phyloP scores from a whole-genome alignment of 495 filamentous ascomycete species.

The Annulohypoxylon nitens region DNA sequence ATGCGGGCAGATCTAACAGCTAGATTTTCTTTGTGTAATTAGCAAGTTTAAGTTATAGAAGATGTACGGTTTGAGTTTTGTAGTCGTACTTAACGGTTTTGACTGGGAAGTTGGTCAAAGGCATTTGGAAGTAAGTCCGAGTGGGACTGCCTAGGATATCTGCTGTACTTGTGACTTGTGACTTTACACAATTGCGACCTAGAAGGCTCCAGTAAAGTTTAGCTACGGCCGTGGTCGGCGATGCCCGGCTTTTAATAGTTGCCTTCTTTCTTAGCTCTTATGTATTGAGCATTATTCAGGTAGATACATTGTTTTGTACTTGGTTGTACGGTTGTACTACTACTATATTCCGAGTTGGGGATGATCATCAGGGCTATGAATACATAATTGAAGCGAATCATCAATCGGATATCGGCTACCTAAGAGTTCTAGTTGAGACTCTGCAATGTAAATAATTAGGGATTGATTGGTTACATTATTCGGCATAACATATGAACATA shows the following conservation, averaged over 20 bases:
- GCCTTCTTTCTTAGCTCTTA: not conserved
- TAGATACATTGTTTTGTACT: not conserved
- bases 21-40: slow-evolving; percentile 9
- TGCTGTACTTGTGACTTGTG: slow-evolving; percentile 19
- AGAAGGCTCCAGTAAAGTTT: slow-evolving; percentile 30
- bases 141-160: slow-evolving; percentile 21
- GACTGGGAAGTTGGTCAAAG: slow-evolving; percentile 31
- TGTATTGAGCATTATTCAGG: not conserved
- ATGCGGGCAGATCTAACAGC: not conserved
- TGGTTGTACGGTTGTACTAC: not conserved
- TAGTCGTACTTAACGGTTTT: slow-evolving; percentile 14
- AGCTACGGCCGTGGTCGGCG: slow-evolving; percentile 39
- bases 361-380: slow-evolving; percentile 1
- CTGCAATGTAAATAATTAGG: not conserved
- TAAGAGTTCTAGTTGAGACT: not conserved
- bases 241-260: slow-evolving; percentile 29
- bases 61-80: not conserved
- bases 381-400: slow-evolving; percentile 3
- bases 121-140: slow-evolving; percentile 4
- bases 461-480: not conserved
- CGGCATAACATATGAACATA: not conserved
- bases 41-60: not conserved
- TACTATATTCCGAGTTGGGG: not conserved
- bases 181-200: slow-evolving; percentile 18
- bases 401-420: slow-evolving; percentile 1